Percentiles rank a stretch among this genome's conserved stretches.
Evolutionary conservation across 2,329 filamentous ascomycete species (phyloP).

Genomic region (Fusarium gaditjirri): DNA sequence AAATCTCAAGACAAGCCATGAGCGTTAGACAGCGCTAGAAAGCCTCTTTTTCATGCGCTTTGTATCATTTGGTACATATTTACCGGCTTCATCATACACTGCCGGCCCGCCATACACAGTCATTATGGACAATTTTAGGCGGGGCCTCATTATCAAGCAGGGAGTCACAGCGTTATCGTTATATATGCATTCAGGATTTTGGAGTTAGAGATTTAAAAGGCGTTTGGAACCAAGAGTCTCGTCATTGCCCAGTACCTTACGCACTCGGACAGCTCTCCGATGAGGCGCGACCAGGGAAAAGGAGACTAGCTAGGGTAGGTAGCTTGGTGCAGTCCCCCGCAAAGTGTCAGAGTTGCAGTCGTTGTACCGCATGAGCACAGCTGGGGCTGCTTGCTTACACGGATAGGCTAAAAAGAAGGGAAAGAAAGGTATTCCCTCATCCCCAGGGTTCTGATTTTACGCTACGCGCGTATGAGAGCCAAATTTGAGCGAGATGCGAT

Average conservation of each 20-base stretch:
- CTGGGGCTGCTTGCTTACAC: constrained; percentile 29
- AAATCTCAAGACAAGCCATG: constrained; percentile 38
- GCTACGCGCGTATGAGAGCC: not conserved
- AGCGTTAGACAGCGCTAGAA: not conserved
- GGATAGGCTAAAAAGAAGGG: constrained; percentile 32
- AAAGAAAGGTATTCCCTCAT: constrained; percentile 24
- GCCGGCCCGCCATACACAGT: constrained; percentile 1
- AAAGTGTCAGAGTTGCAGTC: constrained; percentile 41
- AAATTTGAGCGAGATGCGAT: not conserved
- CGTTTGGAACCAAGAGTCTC: constrained; percentile 24
- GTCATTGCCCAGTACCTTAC: not conserved
- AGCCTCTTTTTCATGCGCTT: not conserved
- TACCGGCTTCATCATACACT: not conserved
- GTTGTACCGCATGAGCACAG: constrained; percentile 34
- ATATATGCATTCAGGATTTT: constrained; percentile 26
- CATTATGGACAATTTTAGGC: constrained; percentile 10
- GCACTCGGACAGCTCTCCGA: constrained; percentile 37
- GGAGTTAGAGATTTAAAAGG: constrained; percentile 32
- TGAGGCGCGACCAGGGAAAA: constrained; percentile 2
- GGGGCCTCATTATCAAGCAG: constrained; percentile 37
- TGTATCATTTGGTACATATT: not conserved
- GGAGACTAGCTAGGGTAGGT: constrained; percentile 11
- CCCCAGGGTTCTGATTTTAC: constrained; percentile 7
- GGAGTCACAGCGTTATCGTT: constrained; percentile 43
- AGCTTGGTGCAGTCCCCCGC: constrained; percentile 35